Conservation (phyloP, 805 yeast species). For the Yarrowia sp. region DNA sequence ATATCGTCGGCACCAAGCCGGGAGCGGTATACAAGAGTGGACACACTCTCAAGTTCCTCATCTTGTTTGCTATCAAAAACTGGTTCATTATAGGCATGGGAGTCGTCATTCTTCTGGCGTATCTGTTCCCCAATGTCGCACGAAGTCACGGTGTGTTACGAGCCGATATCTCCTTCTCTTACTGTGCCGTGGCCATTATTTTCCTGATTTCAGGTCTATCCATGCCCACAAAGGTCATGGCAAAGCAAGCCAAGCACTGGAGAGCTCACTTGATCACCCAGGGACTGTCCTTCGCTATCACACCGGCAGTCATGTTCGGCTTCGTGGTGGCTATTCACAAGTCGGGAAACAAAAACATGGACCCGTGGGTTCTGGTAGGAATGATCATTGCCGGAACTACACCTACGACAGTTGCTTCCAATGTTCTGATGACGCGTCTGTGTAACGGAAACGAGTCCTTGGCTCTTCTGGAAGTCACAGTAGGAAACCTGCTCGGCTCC, state of each 20-base stretch:
- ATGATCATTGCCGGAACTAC: slow-evolving; percentile 78
- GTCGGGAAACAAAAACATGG: slow-evolving; percentile 57
- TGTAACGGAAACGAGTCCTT: slow-evolving; percentile 81
- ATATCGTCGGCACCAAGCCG: background rate
- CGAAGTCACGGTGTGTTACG: slow-evolving; percentile 73
- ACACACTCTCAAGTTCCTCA: background rate
- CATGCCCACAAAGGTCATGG: slow-evolving; percentile 62
- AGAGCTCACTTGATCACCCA: slow-evolving; percentile 76
- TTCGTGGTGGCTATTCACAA: slow-evolving; percentile 62
- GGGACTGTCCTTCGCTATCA: slow-evolving; percentile 65
- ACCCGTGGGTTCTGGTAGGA: slow-evolving; percentile 77
- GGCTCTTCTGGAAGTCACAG: slow-evolving; percentile 78
- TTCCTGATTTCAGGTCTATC: slow-evolving; percentile 79
- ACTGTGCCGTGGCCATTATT: slow-evolving; percentile 87
- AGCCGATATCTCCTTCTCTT: slow-evolving; percentile 74
- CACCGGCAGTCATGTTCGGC: slow-evolving; percentile 70
- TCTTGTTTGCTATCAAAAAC: slow-evolving; percentile 40
- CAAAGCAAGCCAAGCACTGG: slow-evolving; percentile 68
- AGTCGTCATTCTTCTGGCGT: slow-evolving; percentile 69
- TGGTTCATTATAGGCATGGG: slow-evolving; percentile 81
- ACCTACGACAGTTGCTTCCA: slow-evolving; percentile 89
- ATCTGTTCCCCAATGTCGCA: slow-evolving; percentile 79
- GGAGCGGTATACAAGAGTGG: slow-evolving; percentile 2
- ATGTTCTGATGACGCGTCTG: slow-evolving; percentile 84
- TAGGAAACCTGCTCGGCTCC: slow-evolving; percentile 83